Base-by-base conservation (phyloP, 2,329 filamentous ascomycete genomes). In the Colletotrichum sp. region DNA sequence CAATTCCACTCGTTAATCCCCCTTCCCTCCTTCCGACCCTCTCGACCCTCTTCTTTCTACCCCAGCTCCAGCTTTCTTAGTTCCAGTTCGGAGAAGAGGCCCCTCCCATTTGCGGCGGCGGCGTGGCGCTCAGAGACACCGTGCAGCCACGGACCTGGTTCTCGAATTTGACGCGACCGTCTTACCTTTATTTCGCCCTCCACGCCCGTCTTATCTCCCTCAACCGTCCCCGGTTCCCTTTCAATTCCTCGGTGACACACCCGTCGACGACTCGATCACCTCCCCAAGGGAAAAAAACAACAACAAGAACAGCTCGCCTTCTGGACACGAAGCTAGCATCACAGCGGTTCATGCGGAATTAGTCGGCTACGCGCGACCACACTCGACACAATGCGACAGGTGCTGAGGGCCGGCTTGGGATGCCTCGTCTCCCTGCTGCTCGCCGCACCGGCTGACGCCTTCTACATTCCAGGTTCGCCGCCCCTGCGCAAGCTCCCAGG, bases 401-500 rank as follows among this genome's bases (percentile, higher is more conserved):
- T 76, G 78, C 79, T 78, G 81, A 85, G 76, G 81, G 80, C 77
- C 76, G 83, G 81, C 79, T 83, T 83, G 77, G 76, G 80, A 76
- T 81, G 80, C 76, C 77, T 82, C 77, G 82, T 83, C 78, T 88
- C 85, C 80, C 80, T 92, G 43, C 76, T 90, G 68, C 75, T 75
- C 57, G 70, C 66, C 66, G 66, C 66, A 24, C 85, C 87, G 72
- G 85, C 86, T 21, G 86, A 92, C 67, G 94, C 93, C 47, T 97
- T 97, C 83, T 98, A 97, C 82, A 93, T 98, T 78, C 95, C 95
- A 79, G 95, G 95, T 96, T 89, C 79, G 86, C 75, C 68, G n/a
- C 31, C 71, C 51, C 71, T 51, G 59, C 38, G n/a, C 72, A 43
- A 43, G 62, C 59, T 51, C 43, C n/a, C 31, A 78, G 21, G 8